Evolutionary conservation across 805 yeast species (phyloP), one percentile per base, ranked within the genome.

Genomic region (Metschnikowia matae): DNA sequence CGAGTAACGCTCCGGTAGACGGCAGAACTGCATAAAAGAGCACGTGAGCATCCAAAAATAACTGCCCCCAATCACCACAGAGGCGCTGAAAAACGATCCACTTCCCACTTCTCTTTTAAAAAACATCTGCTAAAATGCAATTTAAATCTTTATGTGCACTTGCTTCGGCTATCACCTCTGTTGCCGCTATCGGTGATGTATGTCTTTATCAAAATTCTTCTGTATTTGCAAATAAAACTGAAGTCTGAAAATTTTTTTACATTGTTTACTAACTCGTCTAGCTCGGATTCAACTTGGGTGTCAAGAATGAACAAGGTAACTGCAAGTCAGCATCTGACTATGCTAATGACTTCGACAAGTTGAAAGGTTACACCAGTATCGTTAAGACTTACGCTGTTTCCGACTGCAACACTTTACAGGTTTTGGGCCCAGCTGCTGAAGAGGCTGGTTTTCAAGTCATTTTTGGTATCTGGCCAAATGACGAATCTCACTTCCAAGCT

Each of bases 381-480:
- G 81, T 92, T 60, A 88, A 91, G 71, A 87, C 92, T 36, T 92
- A 89, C 67, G 94, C 97, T 31, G 90, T 87, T 44, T 84, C 95
- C n/a, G 95, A 89, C 70, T 92, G 97, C 79, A 84, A 90, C 79
- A 87, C 97, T 52, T 78, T 92, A 64, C 81, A 85, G 72, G 76
- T 76, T 63, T 74, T 92, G 57, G 96, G 90, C 50, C 96, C 97
- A 43, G 96, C 89, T 54, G 89, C 88, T 48, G 91, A 85, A 64
- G 73, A 74, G 51, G 84, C 83, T 57, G 89, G 90, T 51, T 87
- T 90, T 79, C 77, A 82, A 61, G 67, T 87, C 41, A 81, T 89
- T 68, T 74, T 89, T 40, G 97, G 97, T 68, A 79, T 92, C 60
- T 92, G 98, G 97, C 97, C 97, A 68, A 89, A 79, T 48, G 96